Base-by-base conservation (phyloP, 2,329 filamentous ascomycete species). In the Claviceps capensis region DNA sequence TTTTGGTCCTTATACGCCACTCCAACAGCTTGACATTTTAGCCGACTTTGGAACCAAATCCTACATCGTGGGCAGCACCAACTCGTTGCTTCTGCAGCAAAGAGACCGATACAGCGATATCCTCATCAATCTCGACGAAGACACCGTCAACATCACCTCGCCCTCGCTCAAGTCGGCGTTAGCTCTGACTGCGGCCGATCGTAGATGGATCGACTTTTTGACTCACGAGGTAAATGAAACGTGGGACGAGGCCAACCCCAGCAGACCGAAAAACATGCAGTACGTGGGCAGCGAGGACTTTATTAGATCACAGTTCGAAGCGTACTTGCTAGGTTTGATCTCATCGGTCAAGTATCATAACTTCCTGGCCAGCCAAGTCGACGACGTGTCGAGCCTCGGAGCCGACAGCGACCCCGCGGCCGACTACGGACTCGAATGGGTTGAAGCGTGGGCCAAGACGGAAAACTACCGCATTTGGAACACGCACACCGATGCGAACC, bases 281-380 rank as follows among this genome's bases (percentile, higher is more conserved):
- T 98, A 96, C 62, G 83, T 88, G 40, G 93, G 93, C 34, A 96
- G 89, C 56, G 93, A 98, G 69, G 93, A 97, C 65, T 96, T 96
- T 62, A 98, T 98, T 60, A 82, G 93, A 34, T 80, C 96, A 42
- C 91, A 97, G 62, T 98, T 98, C 56, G 93, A 98, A 68, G 90
- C 96, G 62, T 98, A 98, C 63, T 78, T 98, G 5, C 77, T 97
- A 23, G 88, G 89, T 0, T 77, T 98, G 56, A 80, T 97, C 44
- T 87, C 90, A 0, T 82, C 87, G 0, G 85, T 90, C 59, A 96
- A 96, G 65, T 97, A 95, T 65, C 89, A 89, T 66, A 82, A 81
- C 61, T 84, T 85, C 62, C 72, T 83, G 51, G 74, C 85, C 41
- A 74, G 79, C 17, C 76, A 84, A 60, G 74, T 83, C 48, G 88